Conservation (phyloP, 257 asterid species). For the Verbascum thapsus region DNA sequence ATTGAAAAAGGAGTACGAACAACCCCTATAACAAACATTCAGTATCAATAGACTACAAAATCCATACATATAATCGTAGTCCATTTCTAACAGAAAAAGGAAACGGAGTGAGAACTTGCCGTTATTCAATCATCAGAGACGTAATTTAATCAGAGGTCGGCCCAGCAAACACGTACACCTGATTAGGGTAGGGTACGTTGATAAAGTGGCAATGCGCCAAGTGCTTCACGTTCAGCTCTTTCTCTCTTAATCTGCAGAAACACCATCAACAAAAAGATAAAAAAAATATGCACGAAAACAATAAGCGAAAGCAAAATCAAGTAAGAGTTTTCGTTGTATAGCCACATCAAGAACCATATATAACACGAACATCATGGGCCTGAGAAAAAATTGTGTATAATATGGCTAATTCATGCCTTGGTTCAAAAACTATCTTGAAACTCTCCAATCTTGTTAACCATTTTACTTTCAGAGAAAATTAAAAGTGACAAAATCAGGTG, state of each 20-base stretch:
- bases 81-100: conserved; percentile 16
- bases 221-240: conserved; percentile 79
- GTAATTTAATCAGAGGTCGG: conserved; percentile 31
- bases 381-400: neutral
- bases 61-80: neutral
- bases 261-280: neutral
- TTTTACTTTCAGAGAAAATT: neutral
- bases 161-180: conserved; percentile 13
- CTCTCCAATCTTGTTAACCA: neutral
- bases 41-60: conserved; percentile 17
- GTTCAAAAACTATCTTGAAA: neutral
- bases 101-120: conserved; percentile 26
- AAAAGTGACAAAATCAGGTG: neutral
- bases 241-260: conserved; percentile 68
- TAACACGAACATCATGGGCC: neutral
- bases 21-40: conserved; percentile 2
- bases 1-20: conserved; percentile 11
- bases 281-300: neutral
- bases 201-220: conserved; percentile 79
- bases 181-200: conserved; percentile 80
- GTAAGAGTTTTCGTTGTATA: neutral
- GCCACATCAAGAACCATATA: neutral
- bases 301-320: neutral
- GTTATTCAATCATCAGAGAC: conserved; percentile 21
- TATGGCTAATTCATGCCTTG: neutral